Conservation (phyloP, 495 filamentous ascomycete species). For the Poronia punctata region DNA sequence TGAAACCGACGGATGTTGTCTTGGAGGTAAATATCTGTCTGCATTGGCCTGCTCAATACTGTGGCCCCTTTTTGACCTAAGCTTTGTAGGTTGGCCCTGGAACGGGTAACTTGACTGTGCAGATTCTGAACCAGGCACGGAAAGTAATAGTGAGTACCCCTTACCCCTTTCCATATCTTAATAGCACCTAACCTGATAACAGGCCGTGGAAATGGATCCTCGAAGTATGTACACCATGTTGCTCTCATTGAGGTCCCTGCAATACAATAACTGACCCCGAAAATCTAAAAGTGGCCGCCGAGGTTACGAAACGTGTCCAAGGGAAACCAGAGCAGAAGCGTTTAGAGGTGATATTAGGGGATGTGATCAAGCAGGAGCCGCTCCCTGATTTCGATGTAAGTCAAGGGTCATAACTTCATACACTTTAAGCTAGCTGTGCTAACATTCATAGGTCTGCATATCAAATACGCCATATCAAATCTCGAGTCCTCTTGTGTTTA, state of each 20-base stretch:
- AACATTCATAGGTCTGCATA: conserved; percentile 58
- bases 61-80: neutral
- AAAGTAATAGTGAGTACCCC: conserved; percentile 58
- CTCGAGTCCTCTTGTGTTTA: conserved; percentile 84
- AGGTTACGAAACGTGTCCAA: conserved; percentile 90
- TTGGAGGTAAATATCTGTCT: conserved; percentile 25
- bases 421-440: neutral
- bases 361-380: conserved; percentile 69
- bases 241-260: too few species aligned
- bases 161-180: too few species aligned
- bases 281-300: conserved; percentile 66
- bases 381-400: conserved; percentile 28
- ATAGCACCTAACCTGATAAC: too few species aligned
- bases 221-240: conserved; percentile 39
- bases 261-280: neutral
- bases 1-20: conserved; percentile 80
- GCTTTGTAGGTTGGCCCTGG: conserved; percentile 41
- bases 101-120: conserved; percentile 81
- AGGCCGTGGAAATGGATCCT: conserved; percentile 77
- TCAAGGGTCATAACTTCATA: neutral
- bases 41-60: too few species aligned
- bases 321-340: conserved; percentile 68
- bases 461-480: conserved; percentile 94
- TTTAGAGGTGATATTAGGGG: conserved; percentile 48
- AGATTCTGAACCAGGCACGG: conserved; percentile 80